Percentiles rank a stretch among this genome's conserved stretches.
Evolutionary conservation across 495 filamentous ascomycete species (phyloP).

Genomic region (Hyaloscypha variabilis): DNA sequence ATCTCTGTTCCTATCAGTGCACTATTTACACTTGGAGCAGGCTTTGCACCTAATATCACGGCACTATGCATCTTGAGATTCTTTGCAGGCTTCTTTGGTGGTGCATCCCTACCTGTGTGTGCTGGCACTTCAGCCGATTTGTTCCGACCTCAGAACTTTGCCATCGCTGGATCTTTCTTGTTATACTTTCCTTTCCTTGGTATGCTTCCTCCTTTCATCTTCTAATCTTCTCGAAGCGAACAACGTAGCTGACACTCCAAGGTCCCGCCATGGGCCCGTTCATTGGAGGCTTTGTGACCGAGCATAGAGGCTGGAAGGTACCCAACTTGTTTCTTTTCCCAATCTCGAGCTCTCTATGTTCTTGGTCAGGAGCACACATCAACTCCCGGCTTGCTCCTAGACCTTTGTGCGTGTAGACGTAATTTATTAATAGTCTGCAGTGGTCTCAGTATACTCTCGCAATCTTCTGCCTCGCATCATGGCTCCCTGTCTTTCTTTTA

Average conservation of each 20-base stretch:
- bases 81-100: conserved; percentile 62
- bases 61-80: conserved; percentile 62
- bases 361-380: too few species aligned
- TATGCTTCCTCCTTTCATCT: too few species aligned
- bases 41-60: conserved; percentile 51
- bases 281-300: conserved; percentile 62
- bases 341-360: too few species aligned
- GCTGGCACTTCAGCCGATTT: conserved; percentile 43
- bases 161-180: conserved; percentile 28
- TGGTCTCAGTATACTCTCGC: conserved; percentile 68
- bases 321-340: too few species aligned
- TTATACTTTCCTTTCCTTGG: conserved; percentile 10
- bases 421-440: too few species aligned
- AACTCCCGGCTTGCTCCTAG: too few species aligned
- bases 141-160: conserved; percentile 21
- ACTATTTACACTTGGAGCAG: conserved; percentile 57
- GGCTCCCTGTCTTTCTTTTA: conserved; percentile 53
- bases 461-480: conserved; percentile 53
- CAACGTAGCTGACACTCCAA: too few species aligned
- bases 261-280: conserved; percentile 51
- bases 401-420: too few species aligned
- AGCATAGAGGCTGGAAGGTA: conserved; percentile 54
- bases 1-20: conserved; percentile 55
- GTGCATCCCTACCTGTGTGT: conserved; percentile 40
- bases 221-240: too few species aligned